Evolutionary conservation across 129 eudicot species (phyloP), one percentile per base, ranked within the genome.

Genomic region (Sambucus nigra): DNA sequence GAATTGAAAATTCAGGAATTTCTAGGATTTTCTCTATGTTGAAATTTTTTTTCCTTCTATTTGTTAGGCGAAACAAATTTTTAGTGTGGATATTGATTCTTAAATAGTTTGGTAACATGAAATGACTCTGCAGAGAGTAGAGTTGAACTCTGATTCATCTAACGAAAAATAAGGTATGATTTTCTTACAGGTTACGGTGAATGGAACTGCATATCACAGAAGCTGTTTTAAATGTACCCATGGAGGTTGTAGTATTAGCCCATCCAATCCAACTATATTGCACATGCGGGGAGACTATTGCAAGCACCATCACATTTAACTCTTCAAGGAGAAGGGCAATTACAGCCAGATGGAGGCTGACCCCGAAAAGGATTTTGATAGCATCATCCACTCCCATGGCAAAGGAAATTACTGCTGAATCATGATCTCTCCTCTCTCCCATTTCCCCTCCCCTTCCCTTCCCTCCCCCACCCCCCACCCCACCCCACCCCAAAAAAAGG

Each of bases 181-280:
- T 52, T 38, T 38, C 25, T 24, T 56, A 6, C 5, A 87, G 96
- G 72, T 87, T 24, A 64, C 74, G 8, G 81, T 87, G 31, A 69
- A 87, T 64, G 82, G 82, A 33, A 19, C 28, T 48, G 65, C 75
- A 35, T 80, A 88, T 64, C 96, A 88, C 52, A 84, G 72, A 51
- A 33, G 72, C 29, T 88, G 96, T 29, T 88, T 88, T 78, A 88
- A 69, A 54, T 88, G 96, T 64, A 74, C 76, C 45, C 76, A 80
- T 51, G 96, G 94, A 7, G 94, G 94, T 5, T 88, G 96, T 53
- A 75, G 78, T 8, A 80, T 88, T 57, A 88, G 94, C 56, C 96
- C 88, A 28, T 80, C 96, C 31, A 80, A 28, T 80, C 96, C 31
- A 80, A 77, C 27, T 88, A 88, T 57, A 68, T 82, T 14, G 92